Evolutionary conservation across 306 rosid genomes (phyloP), one percentile per base, ranked within the genome.

Genomic region (Cicer judaicum): DNA sequence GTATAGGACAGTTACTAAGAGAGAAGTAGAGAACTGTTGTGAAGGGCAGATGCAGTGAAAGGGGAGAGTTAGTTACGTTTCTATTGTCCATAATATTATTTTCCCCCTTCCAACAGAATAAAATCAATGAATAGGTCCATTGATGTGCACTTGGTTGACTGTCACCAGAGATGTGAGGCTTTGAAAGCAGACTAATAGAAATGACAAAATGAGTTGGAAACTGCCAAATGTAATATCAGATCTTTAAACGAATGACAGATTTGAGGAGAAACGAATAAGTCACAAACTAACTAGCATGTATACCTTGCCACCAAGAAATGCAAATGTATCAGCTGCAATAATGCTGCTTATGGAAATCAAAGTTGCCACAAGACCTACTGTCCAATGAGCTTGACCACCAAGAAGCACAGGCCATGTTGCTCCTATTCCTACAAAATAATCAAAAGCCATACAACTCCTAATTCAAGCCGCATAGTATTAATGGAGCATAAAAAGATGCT

Each of bases 241-340:
- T 52, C 56, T 36, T 15, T 55, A 48, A 83, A 63, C 38, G 24
- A 63, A 70, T 38, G 52, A 48, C 34, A 70, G 50, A 42, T 14
- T 57, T 59, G 59, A 46, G 68, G 34, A 67, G 18, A 63, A 19
- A 68, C 54, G 66, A 19, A 67, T 40, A 74, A 9, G 60, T 53
- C 46, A 64, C 68, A 71, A 36, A 79, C 24, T 8, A 48, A 8
- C 64, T 74, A 64, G 83, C 76, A 41, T 57, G 69, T 73, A 81
- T 86, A 94, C 98, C 96, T 90, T 95, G 85, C 98, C 98, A 59
- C 97, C 99, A 83, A 94, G 60, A 80, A 92, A 94, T 16, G 96
- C 97, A 73, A n/a, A 89, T 9, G 99, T 89, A 82, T 92, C 98
- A 9, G 98, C 99, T 48, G 99, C 96, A 72, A 95, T 94, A 72